Conservation (phyloP, 1,139 yeast species). For the Diutina sp. region DNA sequence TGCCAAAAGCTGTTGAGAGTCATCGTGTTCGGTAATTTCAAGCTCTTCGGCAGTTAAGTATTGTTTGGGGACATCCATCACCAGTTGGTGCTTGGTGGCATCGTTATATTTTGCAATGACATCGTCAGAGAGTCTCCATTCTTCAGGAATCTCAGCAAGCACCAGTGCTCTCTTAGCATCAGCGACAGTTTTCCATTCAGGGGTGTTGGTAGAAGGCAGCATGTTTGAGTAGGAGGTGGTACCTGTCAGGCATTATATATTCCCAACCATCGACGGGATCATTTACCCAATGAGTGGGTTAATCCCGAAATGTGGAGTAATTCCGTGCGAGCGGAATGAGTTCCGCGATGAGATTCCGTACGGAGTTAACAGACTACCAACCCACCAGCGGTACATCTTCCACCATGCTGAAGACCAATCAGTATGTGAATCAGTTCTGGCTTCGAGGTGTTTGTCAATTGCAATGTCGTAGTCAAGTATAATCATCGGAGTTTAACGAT, state of each 20-base stretch:
- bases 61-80: conserved; percentile 11
- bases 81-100: background rate
- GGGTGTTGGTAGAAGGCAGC: background rate
- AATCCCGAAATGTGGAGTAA: background rate
- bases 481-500: too few relatives aligned
- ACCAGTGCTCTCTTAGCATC: background rate
- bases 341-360: background rate
- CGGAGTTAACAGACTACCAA: too few relatives aligned
- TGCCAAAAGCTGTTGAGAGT: conserved; percentile 16
- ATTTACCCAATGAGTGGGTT: background rate
- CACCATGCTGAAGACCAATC: too few relatives aligned
- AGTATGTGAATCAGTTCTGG: too few relatives aligned
- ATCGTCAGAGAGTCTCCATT: background rate
- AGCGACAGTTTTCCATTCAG: background rate
- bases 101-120: background rate
- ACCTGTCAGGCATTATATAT: background rate
- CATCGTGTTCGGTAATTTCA: conserved; percentile 34
- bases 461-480: too few relatives aligned
- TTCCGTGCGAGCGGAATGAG: background rate
- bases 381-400: too few relatives aligned
- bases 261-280: background rate
- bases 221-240: background rate
- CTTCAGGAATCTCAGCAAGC: background rate
- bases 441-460: too few relatives aligned
- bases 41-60: conserved; percentile 32